Base-by-base conservation (phyloP, 1,139 yeast species). In the Wickerhamomyces sp. region DNA sequence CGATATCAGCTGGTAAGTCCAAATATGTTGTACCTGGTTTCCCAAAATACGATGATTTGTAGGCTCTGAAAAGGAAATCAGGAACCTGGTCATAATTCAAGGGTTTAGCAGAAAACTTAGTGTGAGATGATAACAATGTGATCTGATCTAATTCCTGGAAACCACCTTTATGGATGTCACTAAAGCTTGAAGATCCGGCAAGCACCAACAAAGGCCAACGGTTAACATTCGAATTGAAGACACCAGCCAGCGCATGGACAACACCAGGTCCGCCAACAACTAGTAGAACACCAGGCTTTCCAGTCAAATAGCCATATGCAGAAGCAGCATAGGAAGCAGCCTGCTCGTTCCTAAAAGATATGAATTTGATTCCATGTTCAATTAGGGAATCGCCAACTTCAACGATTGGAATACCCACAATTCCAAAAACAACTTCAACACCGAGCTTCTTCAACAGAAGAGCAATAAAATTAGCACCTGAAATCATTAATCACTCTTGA, bases 251-350 rank as follows among this genome's bases (percentile, higher is more conserved):
- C 0, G 84, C 80, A 48, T 80, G 86, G 9, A 80, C 65, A 2
- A 80, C 65, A 5, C 87, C 87, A 0, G 87, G 86, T 0, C 87
- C 87, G 17, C 87, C 87, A 3, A 81, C 87, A 0, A 78, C 83
- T 3, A 80, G 62, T 15, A 78, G 56, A 1, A 80, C 82, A 17
- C 83, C 86, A 0, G 87, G 87, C 41, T 59, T 61, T 1, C 76
- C 75, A 4, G 81, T 78, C 33, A 80, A 56, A 49, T 75, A 80
- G 0, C 86, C 86, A 53, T 80, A 79, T 1, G 74, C 70, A 2
- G 83, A 74, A 3, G 87, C 87, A 3, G 87, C 87, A 49, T 80
- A 79, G 1, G 84, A 74, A 0, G 87, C 87, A 12, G 82, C 68
- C 51, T 80, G 86, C 51, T 80, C 87, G 57, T 80, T 80, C 44